Evolutionary conservation across 2,329 filamentous ascomycete species (phyloP), one percentile per base, ranked within the genome.

Genomic region (Talaromyces sp.): DNA sequence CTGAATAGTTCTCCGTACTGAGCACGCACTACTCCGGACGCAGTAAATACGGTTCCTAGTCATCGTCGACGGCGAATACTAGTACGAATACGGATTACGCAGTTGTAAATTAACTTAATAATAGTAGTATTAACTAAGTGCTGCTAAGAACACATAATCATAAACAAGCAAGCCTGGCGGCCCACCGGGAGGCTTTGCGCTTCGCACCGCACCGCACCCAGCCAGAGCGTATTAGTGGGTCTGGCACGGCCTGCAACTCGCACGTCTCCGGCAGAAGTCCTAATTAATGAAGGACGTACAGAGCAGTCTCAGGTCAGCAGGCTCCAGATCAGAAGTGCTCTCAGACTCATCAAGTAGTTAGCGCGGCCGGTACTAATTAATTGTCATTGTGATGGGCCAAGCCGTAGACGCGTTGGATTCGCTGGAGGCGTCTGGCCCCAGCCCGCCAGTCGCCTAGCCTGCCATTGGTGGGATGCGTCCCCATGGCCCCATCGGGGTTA

Each of bases 181-280:
- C n/a, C n/a, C 41, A 46, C n/a, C 10, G 32, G 24, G 43, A 35
- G 41, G 41, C 41, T 29, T 53, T 32, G 55, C 59, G 59, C 59
- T 58, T 61, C 59, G 59, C 55, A 54, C 59, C 59, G 59, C 59
- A 17, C 59, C 59, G 59, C 49, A 38, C 50, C 55, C 43, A 51
- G 54, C 59, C 59, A 55, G 19, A 46, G 41, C 41, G 21, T 21
- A 46, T 46, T 11, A 46, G 41, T 46, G 41, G 41, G 41, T 46
- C 41, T 11, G n/a, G n/a, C n/a, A n/a, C 29, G 29, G 29, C 7
- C 29, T 29, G 7, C 1, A 9, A 8, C 29, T 8, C 7, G 29
- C 29, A 29, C 7, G 29, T 29, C 29, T 29, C 29, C 1, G 29
- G 7, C 29, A 29, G 29, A 29, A 8, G 29, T 29, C 7, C 29